phyloP scores from a whole-genome alignment of 2,329 filamentous ascomycete genomes.

The Aspergillus ochraceus region DNA sequence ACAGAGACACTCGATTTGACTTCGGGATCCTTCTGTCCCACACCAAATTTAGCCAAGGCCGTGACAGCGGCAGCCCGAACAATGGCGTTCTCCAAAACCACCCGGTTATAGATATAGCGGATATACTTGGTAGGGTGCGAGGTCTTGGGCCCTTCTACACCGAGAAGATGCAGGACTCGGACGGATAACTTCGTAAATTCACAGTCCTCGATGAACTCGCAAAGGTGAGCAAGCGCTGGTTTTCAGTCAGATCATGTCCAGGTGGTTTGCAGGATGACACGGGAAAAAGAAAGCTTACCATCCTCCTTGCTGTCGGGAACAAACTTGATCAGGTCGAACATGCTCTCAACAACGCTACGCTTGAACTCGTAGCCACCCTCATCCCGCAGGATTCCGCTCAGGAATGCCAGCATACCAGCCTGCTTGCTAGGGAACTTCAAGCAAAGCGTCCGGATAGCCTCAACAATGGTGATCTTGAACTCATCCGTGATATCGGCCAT shows the following conservation, averaged over 20 bases:
- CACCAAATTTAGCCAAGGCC: conserved; percentile 93
- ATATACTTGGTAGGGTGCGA: conserved; percentile 98
- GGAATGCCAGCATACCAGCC: conserved; percentile 94
- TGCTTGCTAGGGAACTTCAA: conserved; percentile 98
- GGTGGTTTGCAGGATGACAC: background rate
- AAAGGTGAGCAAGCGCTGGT: conserved; percentile 82
- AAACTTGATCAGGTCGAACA: conserved; percentile 99
- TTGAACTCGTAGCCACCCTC: conserved; percentile 99
- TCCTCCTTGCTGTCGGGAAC: conserved; percentile 82
- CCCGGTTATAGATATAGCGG: conserved; percentile 97
- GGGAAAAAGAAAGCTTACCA: conserved; percentile 34
- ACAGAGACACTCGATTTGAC: conserved; percentile 95
- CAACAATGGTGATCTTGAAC: conserved; percentile 99
- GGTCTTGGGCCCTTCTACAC: conserved; percentile 91
- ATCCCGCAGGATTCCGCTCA: conserved; percentile 93
- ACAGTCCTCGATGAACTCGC: conserved; percentile 99
- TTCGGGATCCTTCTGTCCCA: conserved; percentile 92
- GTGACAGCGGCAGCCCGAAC: conserved; percentile 94
- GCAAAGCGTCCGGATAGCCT: conserved; percentile 93
- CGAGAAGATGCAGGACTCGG: conserved; percentile 88
- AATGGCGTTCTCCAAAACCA: conserved; percentile 94
- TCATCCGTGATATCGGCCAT: conserved; percentile 99
- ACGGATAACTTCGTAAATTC: conserved; percentile 98
- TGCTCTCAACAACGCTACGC: conserved; percentile 94
- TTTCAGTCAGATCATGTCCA: conserved; percentile 18